Evolutionary conservation across 192 early-diverging fungal species (phyloP).

Genomic region (Spizellomyces punctatus): DNA sequence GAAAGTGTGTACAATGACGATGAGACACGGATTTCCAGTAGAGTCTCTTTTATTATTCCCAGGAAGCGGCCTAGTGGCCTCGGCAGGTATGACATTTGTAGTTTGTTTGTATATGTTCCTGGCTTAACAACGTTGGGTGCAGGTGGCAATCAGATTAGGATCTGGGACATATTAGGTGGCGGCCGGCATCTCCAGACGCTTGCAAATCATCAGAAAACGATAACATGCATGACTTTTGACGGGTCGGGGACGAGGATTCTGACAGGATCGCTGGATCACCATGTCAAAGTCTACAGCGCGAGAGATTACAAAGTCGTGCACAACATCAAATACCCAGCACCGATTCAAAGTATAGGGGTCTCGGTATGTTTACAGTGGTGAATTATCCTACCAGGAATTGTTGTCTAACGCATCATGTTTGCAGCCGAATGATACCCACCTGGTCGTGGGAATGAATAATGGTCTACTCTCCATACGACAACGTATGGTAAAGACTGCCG

Average conservation of each 20-base stretch:
- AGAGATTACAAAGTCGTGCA: slow-evolving; percentile 85
- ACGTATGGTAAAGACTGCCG: slow-evolving; percentile 76
- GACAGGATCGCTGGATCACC: slow-evolving; percentile 91
- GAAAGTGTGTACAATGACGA: slow-evolving; percentile 70
- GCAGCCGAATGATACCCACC: slow-evolving; percentile 80
- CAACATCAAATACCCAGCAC: slow-evolving; percentile 86
- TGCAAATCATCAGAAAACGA: slow-evolving; percentile 94
- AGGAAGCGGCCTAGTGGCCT: slow-evolving; percentile 76
- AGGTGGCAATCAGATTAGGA: slow-evolving; percentile 76
- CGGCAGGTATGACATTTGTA: slow-evolving; percentile 48
- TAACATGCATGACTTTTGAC: slow-evolving; percentile 89
- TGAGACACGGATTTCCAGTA: slow-evolving; percentile 85
- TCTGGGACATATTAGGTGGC: slow-evolving; percentile 88
- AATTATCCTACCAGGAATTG: not conserved
- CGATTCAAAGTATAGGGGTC: slow-evolving; percentile 86
- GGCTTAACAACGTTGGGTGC: not conserved
- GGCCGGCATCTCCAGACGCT: slow-evolving; percentile 75
- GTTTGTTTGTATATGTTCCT: not conserved
- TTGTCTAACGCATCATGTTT: not conserved
- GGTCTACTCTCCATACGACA: slow-evolving; percentile 87
- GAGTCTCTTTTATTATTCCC: slow-evolving; percentile 85
- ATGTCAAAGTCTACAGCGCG: slow-evolving; percentile 93
- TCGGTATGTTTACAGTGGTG: slow-evolving; percentile 58
- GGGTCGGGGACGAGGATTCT: slow-evolving; percentile 73
- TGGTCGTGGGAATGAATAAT: slow-evolving; percentile 91